These are phyloP conservation scores for Xylaria arbuscula DNA, from an alignment of 2,329 filamentous ascomycete species.

Conservation along the genomic window DNA sequence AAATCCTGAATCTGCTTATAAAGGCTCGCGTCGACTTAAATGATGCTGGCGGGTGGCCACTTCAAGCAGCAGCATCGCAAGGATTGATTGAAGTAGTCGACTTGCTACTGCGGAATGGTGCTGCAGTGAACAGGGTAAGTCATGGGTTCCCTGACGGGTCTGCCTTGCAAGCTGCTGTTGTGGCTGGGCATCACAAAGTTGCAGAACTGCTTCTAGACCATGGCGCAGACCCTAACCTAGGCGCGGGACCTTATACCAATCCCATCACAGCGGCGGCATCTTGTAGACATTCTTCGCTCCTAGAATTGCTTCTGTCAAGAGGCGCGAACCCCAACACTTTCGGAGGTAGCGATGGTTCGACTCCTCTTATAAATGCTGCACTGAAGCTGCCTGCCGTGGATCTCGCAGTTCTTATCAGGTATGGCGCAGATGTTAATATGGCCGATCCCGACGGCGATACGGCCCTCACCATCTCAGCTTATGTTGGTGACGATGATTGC, in stretches of 20 bases:
- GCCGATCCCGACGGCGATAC: slow-evolving; percentile 6
- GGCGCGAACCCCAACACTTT: slow-evolving; percentile 6
- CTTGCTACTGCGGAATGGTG: background rate
- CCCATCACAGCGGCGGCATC: slow-evolving; percentile 11
- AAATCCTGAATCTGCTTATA: slow-evolving; percentile 6
- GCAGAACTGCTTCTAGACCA: slow-evolving; percentile 3
- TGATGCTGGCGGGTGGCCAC: background rate
- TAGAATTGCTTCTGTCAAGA: slow-evolving; percentile 13
- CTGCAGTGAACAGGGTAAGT: background rate
- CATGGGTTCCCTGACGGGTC: background rate
- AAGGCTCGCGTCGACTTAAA: background rate
- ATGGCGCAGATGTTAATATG: background rate
- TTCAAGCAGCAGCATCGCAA: slow-evolving; percentile 5
- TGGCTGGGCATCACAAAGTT: background rate
- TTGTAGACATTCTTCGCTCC: background rate
- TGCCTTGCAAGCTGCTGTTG: slow-evolving; percentile 11
- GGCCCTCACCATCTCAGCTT: slow-evolving; percentile 6
- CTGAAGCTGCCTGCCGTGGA: background rate
- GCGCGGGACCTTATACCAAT: background rate
- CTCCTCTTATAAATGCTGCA: slow-evolving; percentile 6
- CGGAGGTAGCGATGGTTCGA: slow-evolving; percentile 9
- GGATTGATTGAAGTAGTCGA: slow-evolving; percentile 1
- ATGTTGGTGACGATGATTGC: background rate
- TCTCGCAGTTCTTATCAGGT: background rate
- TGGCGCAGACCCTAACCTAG: slow-evolving; percentile 11